phyloP scores from a whole-genome alignment of 495 filamentous ascomycete species.

The Cudoniella acicularis region DNA sequence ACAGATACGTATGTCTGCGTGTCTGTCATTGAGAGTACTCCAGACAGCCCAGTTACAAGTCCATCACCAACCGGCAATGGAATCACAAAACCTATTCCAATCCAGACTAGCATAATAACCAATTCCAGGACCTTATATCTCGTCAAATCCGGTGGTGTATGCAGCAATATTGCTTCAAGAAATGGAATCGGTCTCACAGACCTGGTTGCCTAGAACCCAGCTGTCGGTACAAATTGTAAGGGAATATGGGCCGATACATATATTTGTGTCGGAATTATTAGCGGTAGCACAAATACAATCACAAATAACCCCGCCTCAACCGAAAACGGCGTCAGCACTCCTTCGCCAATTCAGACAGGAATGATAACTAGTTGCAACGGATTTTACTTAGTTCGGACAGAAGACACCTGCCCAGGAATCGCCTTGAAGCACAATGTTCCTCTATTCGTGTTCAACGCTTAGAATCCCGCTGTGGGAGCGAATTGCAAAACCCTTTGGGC shows the following conservation, averaged over 20 bases:
- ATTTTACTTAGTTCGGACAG: not conserved
- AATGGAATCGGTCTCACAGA: conserved; percentile 28
- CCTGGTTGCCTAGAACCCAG: conserved; percentile 38
- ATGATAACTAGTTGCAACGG: not conserved
- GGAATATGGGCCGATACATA: not conserved
- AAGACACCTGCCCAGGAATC: not conserved
- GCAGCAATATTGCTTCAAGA: conserved; percentile 13
- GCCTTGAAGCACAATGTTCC: not conserved
- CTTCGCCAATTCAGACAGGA: not conserved
- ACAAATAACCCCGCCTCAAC: not conserved
- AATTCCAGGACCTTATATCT: conserved; percentile 22
- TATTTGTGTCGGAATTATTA: not conserved
- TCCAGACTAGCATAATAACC: conserved; percentile 20
- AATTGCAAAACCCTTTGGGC: too few relatives aligned
- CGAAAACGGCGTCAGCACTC: not conserved
- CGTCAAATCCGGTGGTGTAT: conserved; percentile 16
- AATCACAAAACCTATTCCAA: conserved; percentile 25
- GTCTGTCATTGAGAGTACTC: not conserved
- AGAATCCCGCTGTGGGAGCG: not conserved
- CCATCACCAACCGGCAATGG: conserved; percentile 4
- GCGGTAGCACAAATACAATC: not conserved
- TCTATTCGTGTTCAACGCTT: not conserved
- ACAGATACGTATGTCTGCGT: conserved; percentile 52
- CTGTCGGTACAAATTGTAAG: conserved; percentile 26
- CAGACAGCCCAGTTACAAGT: not conserved